A percentile compares a stretch with the other conserved stretches of the same genome.
These are phyloP conservation scores for Sporobolus alterniflorus DNA, from an alignment of 202 grass and related monocot genomes.

Conservation along the genomic window DNA sequence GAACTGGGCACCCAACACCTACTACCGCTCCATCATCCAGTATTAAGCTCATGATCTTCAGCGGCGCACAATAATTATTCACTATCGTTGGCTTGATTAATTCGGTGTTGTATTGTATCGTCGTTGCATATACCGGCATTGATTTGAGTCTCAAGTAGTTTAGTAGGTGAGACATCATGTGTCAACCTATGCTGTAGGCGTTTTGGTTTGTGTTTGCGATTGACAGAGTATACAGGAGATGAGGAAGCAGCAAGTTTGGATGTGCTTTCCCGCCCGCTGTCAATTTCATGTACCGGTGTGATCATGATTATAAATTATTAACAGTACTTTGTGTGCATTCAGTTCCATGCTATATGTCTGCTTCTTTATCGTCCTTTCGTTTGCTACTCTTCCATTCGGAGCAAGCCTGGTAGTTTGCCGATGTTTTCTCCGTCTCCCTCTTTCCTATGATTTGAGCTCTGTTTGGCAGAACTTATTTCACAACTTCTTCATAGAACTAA, in stretches of 20 bases:
- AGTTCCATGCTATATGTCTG: background rate
- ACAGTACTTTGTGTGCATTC: background rate
- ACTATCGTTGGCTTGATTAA: conserved; percentile 25
- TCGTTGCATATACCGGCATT: background rate
- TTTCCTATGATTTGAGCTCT: no score
- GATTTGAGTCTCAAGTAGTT: background rate
- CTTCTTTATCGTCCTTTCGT: background rate
- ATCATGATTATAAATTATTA: conserved; percentile 39
- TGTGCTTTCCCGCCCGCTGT: conserved; percentile 43
- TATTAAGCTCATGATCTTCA: conserved; percentile 9
- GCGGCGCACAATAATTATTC: background rate
- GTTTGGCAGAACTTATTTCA: no score
- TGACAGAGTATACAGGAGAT: conserved; percentile 1
- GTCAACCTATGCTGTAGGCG: conserved; percentile 20
- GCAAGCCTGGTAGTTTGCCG: no score
- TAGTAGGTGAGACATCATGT: conserved; percentile 36
- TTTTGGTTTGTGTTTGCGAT: conserved; percentile 9
- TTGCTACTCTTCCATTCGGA: background rate
- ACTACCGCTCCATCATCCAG: conserved; percentile 68
- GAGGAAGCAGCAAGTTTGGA: conserved; percentile 45
- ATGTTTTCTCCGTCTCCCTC: no score
- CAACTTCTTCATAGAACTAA: no score
- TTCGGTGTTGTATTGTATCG: conserved; percentile 24
- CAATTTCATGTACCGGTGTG: conserved; percentile 35
- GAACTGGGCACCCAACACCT: no score